These are phyloP conservation scores for Dactylonectria estremocensis DNA, from an alignment of 2,329 filamentous ascomycete genomes.

Conservation along the genomic window DNA sequence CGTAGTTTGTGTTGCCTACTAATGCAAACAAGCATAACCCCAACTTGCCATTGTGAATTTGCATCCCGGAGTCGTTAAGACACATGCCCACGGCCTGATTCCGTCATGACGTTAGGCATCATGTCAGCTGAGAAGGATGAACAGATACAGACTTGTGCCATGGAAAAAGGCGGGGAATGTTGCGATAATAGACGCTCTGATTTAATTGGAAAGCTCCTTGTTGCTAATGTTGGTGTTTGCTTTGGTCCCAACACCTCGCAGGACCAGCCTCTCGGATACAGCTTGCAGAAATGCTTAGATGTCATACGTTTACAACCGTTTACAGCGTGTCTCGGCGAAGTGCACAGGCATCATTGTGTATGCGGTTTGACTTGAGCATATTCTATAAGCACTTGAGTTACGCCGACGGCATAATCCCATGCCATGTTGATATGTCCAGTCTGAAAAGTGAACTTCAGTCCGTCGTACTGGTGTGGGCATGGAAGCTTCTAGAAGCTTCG, in stretches of 20 bases:
- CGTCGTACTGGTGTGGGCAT: background rate
- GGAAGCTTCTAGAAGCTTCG: conserved; percentile 51
- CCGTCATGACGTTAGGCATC: too few relatives aligned
- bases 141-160: background rate
- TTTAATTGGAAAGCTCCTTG: background rate
- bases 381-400: background rate
- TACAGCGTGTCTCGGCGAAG: background rate
- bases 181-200: background rate
- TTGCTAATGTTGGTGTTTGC: background rate
- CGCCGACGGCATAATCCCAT: background rate
- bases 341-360: background rate
- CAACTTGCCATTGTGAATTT: background rate
- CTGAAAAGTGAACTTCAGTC: background rate
- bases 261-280: background rate
- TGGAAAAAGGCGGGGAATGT: background rate
- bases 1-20: too few relatives aligned
- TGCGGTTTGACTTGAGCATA: background rate
- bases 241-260: background rate
- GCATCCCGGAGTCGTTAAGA: background rate
- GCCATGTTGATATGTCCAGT: background rate
- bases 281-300: background rate
- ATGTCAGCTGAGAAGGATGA: background rate
- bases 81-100: background rate
- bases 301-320: background rate
- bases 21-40: too few relatives aligned